Evolutionary conservation across 108 stramenopile genomes (phyloP).

Genomic region (Cyclotella atomus): DNA sequence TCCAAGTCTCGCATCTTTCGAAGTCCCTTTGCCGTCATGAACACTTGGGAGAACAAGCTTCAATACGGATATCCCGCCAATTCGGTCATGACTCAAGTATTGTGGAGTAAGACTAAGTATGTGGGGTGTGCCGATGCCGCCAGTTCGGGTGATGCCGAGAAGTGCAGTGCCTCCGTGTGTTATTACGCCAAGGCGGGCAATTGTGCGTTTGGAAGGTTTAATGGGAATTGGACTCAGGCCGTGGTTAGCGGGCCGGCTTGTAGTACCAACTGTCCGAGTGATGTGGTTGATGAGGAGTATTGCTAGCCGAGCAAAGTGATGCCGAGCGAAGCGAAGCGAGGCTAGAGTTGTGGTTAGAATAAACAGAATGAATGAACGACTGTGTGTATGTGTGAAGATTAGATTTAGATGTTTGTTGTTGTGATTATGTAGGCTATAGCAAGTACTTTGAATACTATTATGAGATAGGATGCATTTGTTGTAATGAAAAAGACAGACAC

Average conservation of each 20-base stretch:
- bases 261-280: background rate
- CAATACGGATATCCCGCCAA: slow-evolving; percentile 11
- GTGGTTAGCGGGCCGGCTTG: background rate
- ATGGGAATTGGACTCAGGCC: slow-evolving; percentile 13
- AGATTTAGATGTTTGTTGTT: too few species aligned
- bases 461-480: too few species aligned
- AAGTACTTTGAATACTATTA: too few species aligned
- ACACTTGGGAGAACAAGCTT: slow-evolving; percentile 12
- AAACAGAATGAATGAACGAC: too few species aligned
- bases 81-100: slow-evolving; percentile 14
- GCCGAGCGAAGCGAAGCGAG: too few species aligned
- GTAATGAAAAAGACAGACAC: too few species aligned
- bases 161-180: background rate
- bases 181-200: slow-evolving; percentile 20
- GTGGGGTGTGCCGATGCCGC: slow-evolving; percentile 14
- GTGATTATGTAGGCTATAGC: too few species aligned
- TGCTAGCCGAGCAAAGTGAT: too few species aligned
- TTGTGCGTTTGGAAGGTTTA: background rate
- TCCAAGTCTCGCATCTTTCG: background rate
- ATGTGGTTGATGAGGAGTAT: background rate
- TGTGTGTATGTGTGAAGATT: too few species aligned
- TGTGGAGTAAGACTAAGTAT: slow-evolving; percentile 10
- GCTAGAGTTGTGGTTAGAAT: too few species aligned
- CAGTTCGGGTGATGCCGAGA: background rate
- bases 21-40: background rate